phyloP scores from a whole-genome alignment of 768 basidiomycete species.

The Sarcomyxa edulis region DNA sequence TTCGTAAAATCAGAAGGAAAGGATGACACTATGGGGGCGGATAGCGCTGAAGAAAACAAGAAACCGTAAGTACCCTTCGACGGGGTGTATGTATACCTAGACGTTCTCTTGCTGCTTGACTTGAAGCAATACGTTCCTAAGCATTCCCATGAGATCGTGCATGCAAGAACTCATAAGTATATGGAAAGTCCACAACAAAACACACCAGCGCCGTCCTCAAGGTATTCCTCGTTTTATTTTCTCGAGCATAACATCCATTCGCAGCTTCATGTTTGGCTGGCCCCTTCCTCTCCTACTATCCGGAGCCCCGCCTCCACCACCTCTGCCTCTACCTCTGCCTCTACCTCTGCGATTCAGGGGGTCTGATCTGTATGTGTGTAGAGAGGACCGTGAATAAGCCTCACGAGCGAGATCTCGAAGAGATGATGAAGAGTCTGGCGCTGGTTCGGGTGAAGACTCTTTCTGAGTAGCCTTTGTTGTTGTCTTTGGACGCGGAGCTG shows the following conservation, averaged over 20 bases:
- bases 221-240: conserved; percentile 79
- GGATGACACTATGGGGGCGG: conserved; percentile 21
- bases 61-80: conserved; percentile 3
- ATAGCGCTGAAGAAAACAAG: conserved; percentile 30
- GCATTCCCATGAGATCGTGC: too few relatives aligned
- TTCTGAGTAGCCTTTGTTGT: conserved; percentile 13
- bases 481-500: conserved; percentile 13
- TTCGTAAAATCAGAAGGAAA: conserved; percentile 49
- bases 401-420: conserved; percentile 56
- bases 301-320: conserved; percentile 17
- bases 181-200: not conserved
- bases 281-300: conserved; percentile 34
- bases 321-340: conserved; percentile 7
- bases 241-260: conserved; percentile 84
- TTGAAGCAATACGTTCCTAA: too few relatives aligned
- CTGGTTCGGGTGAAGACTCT: conserved; percentile 8
- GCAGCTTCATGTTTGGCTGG: conserved; percentile 72
- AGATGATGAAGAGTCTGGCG: conserved; percentile 20
- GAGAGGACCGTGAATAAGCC: conserved; percentile 55
- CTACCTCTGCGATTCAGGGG: conserved; percentile 25
- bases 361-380: conserved; percentile 54
- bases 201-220: conserved; percentile 29
- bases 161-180: conserved; percentile 1
- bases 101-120: too few relatives aligned
- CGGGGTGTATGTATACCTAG: too few relatives aligned